Base-by-base conservation (phyloP, 768 basidiomycete species). In the Hysterangium stoloniferum region DNA sequence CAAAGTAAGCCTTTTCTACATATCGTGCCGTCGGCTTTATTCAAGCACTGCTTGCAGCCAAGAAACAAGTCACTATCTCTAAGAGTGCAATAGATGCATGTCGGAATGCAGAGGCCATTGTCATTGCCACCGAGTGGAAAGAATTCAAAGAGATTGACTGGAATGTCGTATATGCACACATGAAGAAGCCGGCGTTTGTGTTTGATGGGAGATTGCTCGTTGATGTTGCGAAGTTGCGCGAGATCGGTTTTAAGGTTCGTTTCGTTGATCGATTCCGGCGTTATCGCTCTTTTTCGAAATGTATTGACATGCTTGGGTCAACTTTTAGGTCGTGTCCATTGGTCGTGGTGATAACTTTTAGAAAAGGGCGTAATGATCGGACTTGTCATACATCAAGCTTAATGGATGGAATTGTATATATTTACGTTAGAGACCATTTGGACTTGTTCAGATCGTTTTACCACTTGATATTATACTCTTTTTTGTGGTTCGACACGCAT, bases 131-230 rank as follows among this genome's bases (percentile, higher is more conserved):
- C 2, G 95, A 95, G 68, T 96, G 93, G 95, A 89, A 85, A 66
- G 94, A 97, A 69, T 99, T 99, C 79, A 78, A 77, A 62, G 77
- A 84, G 33, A 86, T 99, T 57, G 82, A 94, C 68, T 99, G 96
- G 96, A 65, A 78, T 59, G 70, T 71, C 31, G 86, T 97, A 35
- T 96, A 97, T 70, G 66, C 71, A 45, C 69, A 74, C 61, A 97
- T 97, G 91, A 87, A 85, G 62, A 96, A 98, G 75, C 96, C 96
- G n/a, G 95, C 96, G 4, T 98, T 96, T 62, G 77, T 99, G 56
- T 97, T 97, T 61, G 95, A 98, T 63, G 93, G 93, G 4, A 79
- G 93, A 28, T 71, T 96, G 54, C 75, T 97, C 61, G 75, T 97
- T 37, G 87, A 98, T 62, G 80, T 79, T 8, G 80, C 82, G 45